Evolutionary conservation across 495 filamentous ascomycete genomes (phyloP).

Genomic region (Hamigera avellanea): DNA sequence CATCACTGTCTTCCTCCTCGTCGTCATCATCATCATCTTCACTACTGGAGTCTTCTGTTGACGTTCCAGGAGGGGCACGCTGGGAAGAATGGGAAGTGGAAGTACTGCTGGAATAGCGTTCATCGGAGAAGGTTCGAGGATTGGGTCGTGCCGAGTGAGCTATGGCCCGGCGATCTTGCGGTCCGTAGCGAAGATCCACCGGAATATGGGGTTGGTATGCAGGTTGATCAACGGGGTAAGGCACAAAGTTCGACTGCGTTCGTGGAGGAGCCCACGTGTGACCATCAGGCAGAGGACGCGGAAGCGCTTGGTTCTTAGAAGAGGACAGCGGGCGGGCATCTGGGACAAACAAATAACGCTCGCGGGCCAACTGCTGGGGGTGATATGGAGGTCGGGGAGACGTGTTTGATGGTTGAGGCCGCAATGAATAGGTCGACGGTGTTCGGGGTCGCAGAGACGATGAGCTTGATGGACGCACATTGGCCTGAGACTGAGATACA

Average conservation of each 20-base stretch:
- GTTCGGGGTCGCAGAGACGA: slow-evolving; percentile 26
- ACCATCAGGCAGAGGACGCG: slow-evolving; percentile 33
- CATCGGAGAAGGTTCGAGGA: slow-evolving; percentile 8
- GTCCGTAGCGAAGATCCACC: slow-evolving; percentile 15
- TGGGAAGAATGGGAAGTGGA: slow-evolving; percentile 6
- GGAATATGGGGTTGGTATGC: slow-evolving; percentile 20
- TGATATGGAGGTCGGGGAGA: slow-evolving; percentile 22
- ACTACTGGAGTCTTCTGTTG: slow-evolving; percentile 9
- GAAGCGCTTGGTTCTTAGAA: slow-evolving; percentile 12
- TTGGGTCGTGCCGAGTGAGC: slow-evolving; percentile 1
- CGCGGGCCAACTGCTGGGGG: slow-evolving; percentile 18
- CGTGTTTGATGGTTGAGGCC: slow-evolving; percentile 20
- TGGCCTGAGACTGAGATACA: slow-evolving; percentile 5
- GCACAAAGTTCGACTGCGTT: slow-evolving; percentile 24
- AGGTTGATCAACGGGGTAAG: slow-evolving; percentile 18
- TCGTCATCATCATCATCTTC: slow-evolving; percentile 9
- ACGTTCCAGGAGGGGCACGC: slow-evolving; percentile 9
- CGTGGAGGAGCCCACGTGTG: slow-evolving; percentile 26
- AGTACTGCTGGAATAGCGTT: slow-evolving; percentile 8
- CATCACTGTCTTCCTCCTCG: slow-evolving; percentile 15
- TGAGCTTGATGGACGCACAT: slow-evolving; percentile 16
- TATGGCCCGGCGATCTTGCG: slow-evolving; percentile 8
- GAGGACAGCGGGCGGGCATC: slow-evolving; percentile 10
- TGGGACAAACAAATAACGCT: slow-evolving; percentile 4
- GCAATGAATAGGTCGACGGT: slow-evolving; percentile 27